Base-by-base conservation (phyloP, 306 rosid species). In the Potentilla sterilis region DNA sequence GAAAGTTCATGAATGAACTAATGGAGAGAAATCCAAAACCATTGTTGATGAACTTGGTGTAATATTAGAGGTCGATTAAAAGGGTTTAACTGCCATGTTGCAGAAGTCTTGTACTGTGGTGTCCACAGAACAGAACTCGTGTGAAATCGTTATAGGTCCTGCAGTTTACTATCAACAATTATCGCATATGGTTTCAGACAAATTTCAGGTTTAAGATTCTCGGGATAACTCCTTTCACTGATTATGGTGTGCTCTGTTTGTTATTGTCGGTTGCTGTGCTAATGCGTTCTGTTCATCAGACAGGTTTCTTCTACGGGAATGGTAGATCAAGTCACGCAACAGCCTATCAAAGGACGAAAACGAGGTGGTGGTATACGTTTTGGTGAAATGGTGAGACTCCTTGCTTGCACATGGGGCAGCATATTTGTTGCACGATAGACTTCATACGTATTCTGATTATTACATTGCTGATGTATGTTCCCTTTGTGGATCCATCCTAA, bases 111-210 rank as follows among this genome's bases (percentile, higher is more conserved):
- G 34, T 95, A 92, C 80, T 88, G 99, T 67, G 99, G 99, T 49
- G 97, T 90, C 74, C 90, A 95, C 78, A 97, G 99, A 75, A 85
- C 92, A 28, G 99, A 95, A 76, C 90, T 95, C 86, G 0, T 95
- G 97, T 57, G 96, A 95, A 82, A 95, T 95, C 75, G 92, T 92
- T 80, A 87, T 95, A 32, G 99, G 99, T 51, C 99, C 99, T 32
- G n/a, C n/a, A n/a, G 97, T 92, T 80, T 95, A 95, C 82, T 95
- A 95, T 88, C 99, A 95, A 75, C 87, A 96, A 70, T 88, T 95
- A 13, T 89, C 97, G 49, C 99, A 95, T 76, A 95, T 95, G 99
- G 99, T 95, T 76, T 95, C 99, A 32, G 99, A 95, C 80, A 90
- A 95, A 86, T 95, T 73, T 87, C 97, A 95, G 95, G 97, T 95